phyloP scores from a whole-genome alignment of 1,284 basidiomycete species.

The Cystobasidium sp. region DNA sequence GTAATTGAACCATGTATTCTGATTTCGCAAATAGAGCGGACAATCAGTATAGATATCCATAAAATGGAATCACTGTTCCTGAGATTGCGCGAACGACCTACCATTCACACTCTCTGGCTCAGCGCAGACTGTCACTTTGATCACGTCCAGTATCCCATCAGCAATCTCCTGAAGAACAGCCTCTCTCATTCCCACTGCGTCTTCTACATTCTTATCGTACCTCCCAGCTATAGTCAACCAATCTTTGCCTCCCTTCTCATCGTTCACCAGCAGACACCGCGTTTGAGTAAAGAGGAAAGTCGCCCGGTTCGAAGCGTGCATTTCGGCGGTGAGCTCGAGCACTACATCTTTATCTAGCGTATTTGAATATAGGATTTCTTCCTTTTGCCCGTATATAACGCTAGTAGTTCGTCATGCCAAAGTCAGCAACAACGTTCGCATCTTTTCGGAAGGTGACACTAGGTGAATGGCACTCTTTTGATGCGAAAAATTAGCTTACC shows the following conservation, averaged over 20 bases:
- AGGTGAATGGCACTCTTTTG: not conserved
- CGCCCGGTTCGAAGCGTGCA: constrained; percentile 28
- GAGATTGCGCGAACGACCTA: constrained; percentile 15
- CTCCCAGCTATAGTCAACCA: constrained; percentile 42
- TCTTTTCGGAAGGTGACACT: not conserved
- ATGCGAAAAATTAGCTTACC: constrained; percentile 13
- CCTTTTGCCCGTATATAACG: constrained; percentile 40
- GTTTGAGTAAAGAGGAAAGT: constrained; percentile 42
- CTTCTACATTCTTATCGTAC: constrained; percentile 39
- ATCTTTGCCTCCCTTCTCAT: constrained; percentile 32
- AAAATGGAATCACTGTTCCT: not conserved
- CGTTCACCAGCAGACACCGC: constrained; percentile 34
- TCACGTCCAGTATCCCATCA: constrained; percentile 22
- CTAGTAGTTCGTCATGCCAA: constrained; percentile 3
- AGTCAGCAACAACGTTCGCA: not conserved
- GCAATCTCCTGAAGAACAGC: constrained; percentile 28
- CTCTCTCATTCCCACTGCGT: constrained; percentile 20
- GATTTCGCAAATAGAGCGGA: not conserved
- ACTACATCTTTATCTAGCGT: constrained; percentile 22
- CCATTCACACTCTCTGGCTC: constrained; percentile 39
- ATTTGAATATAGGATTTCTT: constrained; percentile 4
- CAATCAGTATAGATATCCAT: not conserved
- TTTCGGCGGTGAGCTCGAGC: constrained; percentile 11
- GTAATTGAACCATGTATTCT: constrained; percentile 31
- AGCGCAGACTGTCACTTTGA: constrained; percentile 43